Evolutionary conservation across 768 basidiomycete genomes (phyloP).

Genomic region (Saitozyma podzolica): DNA sequence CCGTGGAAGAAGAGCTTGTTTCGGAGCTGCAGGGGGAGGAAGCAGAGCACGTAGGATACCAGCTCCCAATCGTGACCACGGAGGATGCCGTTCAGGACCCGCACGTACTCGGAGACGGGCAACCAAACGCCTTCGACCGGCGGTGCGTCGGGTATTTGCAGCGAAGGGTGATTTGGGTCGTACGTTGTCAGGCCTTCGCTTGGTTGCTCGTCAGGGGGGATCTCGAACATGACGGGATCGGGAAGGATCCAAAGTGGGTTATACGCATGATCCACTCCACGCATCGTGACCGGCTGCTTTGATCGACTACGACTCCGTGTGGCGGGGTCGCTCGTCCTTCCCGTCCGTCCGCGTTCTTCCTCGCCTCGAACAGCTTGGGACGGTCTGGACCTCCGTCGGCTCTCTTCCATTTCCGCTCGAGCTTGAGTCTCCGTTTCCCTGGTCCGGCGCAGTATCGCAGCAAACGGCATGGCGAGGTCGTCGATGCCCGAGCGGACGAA

Average conservation of each 20-base stretch:
- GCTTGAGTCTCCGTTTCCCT: conserved; percentile 31
- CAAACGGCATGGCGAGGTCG: conserved; percentile 58
- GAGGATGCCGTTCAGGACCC: conserved; percentile 64
- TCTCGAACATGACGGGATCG: conserved; percentile 42
- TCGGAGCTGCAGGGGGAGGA: conserved; percentile 82
- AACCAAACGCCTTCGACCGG: conserved; percentile 56
- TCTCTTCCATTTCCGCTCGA: conserved; percentile 15
- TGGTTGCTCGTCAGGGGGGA: conserved; percentile 58
- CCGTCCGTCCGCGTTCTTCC: conserved; percentile 39
- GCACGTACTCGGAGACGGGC: conserved; percentile 73
- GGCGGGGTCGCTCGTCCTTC: conserved; percentile 22
- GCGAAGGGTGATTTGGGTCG: conserved; percentile 47
- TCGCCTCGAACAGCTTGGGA: conserved; percentile 9
- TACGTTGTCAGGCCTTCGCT: conserved; percentile 54
- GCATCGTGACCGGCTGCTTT: conserved; percentile 31
- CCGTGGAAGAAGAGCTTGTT: conserved; percentile 98
- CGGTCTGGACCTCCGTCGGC: conserved; percentile 9
- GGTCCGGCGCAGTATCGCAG: conserved; percentile 59
- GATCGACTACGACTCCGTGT: conserved; percentile 49
- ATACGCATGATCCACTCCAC: conserved; percentile 52
- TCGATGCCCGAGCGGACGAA: conserved; percentile 65
- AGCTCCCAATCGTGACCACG: conserved; percentile 89
- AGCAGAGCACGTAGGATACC: conserved; percentile 84
- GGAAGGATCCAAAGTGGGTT: conserved; percentile 58
- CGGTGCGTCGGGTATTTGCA: conserved; percentile 32